A percentile compares a stretch with the other conserved stretches of the same genome.
phyloP scores from a whole-genome alignment of 148 eudicot species.

The Cornus kousa region DNA sequence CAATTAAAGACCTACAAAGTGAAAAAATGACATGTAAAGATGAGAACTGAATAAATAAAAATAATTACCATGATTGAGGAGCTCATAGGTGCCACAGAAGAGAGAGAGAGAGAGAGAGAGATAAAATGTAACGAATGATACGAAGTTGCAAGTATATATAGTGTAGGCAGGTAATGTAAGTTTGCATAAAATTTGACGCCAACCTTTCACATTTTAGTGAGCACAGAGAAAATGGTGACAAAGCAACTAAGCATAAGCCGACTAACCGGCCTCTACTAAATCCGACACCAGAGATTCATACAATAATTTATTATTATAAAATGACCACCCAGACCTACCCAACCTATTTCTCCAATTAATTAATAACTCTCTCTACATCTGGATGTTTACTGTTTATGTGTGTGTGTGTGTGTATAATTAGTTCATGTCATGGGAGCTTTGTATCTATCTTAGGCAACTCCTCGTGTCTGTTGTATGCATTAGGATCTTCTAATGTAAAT shows the following conservation, averaged over 20 bases:
- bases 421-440: too few species aligned
- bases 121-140: neutral
- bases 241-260: neutral
- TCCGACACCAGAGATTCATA: neutral
- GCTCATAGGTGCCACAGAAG: neutral
- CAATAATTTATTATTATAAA: too few species aligned
- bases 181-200: neutral
- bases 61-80: neutral
- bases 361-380: too few species aligned
- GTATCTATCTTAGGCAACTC: too few species aligned
- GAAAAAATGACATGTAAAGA: too few species aligned
- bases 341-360: neutral
- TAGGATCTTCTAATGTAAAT: too few species aligned
- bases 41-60: too few species aligned
- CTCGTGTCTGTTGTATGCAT: too few species aligned
- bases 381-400: too few species aligned
- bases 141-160: neutral
- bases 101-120: neutral
- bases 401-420: too few species aligned
- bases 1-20: too few species aligned
- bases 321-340: neutral
- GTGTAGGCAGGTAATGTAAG: neutral
- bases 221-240: neutral
- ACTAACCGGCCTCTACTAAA: neutral
- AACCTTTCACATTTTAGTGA: too few species aligned